These are phyloP conservation scores for Pythium utonaiense DNA, from an alignment of 352 stramenopile species.

Conservation along the genomic window DNA sequence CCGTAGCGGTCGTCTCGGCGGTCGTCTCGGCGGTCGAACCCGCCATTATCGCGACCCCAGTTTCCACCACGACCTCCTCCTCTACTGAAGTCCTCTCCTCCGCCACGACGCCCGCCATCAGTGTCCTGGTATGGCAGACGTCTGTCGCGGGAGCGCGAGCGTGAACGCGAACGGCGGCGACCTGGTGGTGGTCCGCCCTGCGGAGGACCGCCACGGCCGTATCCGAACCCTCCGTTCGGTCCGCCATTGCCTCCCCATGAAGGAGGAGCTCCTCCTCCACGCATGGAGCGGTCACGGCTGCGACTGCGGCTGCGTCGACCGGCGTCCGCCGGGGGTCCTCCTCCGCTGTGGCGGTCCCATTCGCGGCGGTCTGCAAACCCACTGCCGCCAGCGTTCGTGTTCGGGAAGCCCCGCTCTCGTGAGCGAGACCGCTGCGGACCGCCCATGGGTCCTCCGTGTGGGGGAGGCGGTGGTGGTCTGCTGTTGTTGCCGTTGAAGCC, in stretches of 20 bases:
- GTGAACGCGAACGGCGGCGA: slow-evolving; percentile 12
- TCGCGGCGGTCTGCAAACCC: slow-evolving; percentile 15
- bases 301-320: slow-evolving; percentile 15
- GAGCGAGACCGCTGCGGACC: slow-evolving; percentile 29
- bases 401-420: slow-evolving; percentile 19
- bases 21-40: neutral
- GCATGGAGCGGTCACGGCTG: slow-evolving; percentile 15
- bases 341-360: slow-evolving; percentile 1
- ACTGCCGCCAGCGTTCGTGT: slow-evolving; percentile 4
- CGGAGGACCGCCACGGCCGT: slow-evolving; percentile 7
- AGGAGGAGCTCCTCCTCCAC: neutral
- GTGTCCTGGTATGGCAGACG: slow-evolving; percentile 8
- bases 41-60: slow-evolving; percentile 4
- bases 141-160: slow-evolving; percentile 23
- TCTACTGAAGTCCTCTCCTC: slow-evolving; percentile 6
- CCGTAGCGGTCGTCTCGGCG: too few relatives aligned
- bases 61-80: neutral
- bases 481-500: slow-evolving; percentile 11
- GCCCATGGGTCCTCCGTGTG: slow-evolving; percentile 5
- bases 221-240: slow-evolving; percentile 9
- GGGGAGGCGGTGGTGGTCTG: slow-evolving; percentile 1
- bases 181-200: slow-evolving; percentile 1
- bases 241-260: slow-evolving; percentile 1
- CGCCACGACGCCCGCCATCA: slow-evolving; percentile 11
- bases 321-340: neutral